Evolutionary conservation across 2,329 filamentous ascomycete species (phyloP).

Genomic region (Penicillium sp.): DNA sequence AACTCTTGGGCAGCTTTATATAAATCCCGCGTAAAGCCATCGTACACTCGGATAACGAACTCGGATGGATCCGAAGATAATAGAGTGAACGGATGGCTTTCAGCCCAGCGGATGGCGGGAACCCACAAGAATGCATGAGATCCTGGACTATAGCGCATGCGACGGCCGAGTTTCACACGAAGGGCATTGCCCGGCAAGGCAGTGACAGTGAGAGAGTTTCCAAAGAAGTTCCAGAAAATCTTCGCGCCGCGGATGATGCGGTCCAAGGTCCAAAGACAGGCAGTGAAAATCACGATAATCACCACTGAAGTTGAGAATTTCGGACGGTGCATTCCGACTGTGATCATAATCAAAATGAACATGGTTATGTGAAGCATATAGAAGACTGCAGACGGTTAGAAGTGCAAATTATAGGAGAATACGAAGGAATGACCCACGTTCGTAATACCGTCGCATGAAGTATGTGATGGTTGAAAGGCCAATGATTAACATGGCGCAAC

Average conservation of each 20-base stretch:
- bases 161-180: constrained; percentile 3
- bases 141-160: not conserved
- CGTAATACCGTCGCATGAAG: not conserved
- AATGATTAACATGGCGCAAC: constrained; percentile 1
- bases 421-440: not conserved
- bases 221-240: constrained; percentile 8
- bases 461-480: constrained; percentile 1
- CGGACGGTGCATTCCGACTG: constrained; percentile 10
- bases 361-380: constrained; percentile 9
- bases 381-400: constrained; percentile 6
- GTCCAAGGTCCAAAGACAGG: constrained; percentile 8
- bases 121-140: constrained; percentile 5
- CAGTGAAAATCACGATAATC: constrained; percentile 9
- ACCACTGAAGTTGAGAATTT: constrained; percentile 5
- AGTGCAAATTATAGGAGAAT: not conserved
- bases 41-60: constrained; percentile 5
- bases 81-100: constrained; percentile 7
- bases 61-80: not conserved
- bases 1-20: not conserved
- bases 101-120: constrained; percentile 1
- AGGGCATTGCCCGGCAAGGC: constrained; percentile 1
- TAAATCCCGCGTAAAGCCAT: constrained; percentile 2
- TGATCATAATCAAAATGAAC: constrained; percentile 11
- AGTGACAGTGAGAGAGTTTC: constrained; percentile 5
- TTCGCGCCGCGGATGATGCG: constrained; percentile 7